phyloP scores from a whole-genome alignment of 2,329 filamentous ascomycete genomes.

The Emergomyces orientalis region DNA sequence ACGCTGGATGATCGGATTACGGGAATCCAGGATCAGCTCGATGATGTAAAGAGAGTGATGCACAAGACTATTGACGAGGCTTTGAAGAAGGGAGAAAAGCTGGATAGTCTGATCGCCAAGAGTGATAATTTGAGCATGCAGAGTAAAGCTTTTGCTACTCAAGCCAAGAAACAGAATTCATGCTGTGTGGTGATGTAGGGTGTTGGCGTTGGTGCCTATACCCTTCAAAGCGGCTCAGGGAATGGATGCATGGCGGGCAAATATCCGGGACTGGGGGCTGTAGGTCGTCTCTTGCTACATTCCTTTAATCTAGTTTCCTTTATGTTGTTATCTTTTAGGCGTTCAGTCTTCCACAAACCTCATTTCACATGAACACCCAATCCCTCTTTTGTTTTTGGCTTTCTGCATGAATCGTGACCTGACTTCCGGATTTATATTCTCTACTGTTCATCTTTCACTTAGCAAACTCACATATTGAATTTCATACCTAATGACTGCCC shows the following conservation, averaged over 20 bases:
- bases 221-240: no score
- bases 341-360: no score
- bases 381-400: no score
- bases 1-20: slow-evolving; percentile 33
- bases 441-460: no score
- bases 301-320: not conserved
- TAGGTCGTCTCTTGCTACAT: not conserved
- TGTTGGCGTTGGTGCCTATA: not conserved
- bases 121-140: slow-evolving; percentile 80
- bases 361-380: not conserved
- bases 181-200: slow-evolving; percentile 48
- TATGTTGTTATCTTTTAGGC: no score
- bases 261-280: no score
- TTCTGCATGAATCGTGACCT: no score
- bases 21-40: slow-evolving; percentile 91
- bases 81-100: slow-evolving; percentile 88
- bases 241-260: no score
- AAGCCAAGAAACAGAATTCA: slow-evolving; percentile 54
- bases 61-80: slow-evolving; percentile 73
- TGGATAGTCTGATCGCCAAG: slow-evolving; percentile 88
- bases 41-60: slow-evolving; percentile 93
- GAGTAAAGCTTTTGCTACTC: slow-evolving; percentile 95
- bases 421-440: no score
- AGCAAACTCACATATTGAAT: no score
- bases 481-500: not conserved